Evolutionary conservation across 805 yeast genomes (phyloP), one percentile per base, ranked within the genome.

Genomic region (Priceomyces carsonii): DNA sequence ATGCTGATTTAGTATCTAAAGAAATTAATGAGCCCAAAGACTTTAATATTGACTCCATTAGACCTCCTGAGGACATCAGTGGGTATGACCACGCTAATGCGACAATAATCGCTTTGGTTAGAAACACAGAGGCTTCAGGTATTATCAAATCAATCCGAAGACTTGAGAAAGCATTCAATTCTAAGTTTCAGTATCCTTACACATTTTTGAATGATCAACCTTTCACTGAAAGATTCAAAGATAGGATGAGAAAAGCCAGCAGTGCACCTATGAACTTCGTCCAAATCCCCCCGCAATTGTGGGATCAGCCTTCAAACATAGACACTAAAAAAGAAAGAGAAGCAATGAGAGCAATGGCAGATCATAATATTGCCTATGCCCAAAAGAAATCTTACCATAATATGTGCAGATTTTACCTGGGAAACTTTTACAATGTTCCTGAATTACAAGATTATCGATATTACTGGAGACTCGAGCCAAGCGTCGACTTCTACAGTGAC

Each of bases 381-480:
- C 66, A 66, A 14, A 66, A 63, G 57, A 57, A 53, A 14, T 80
- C 89, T 0, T 86, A 86, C 49, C 95, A 85, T 50, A 82, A 84
- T 50, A 86, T 86, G 95, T 86, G 95, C 55, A 71, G 95, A 17
- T 86, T 81, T 58, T 84, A 85, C 55, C 78, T 83, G 32, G 78
- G 77, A 8, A 61, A 61, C 39, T 83, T 85, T 50, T 83, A 72
- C 53, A 70, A 82, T 32, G 75, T 82, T 42, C 85, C 85, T 8
- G 71, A 75, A 37, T 55, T 86, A 52, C 63, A 69, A 40, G 66
- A 84, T 39, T 82, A 71, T 60, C 73, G 69, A 47, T 86, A 81
- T 60, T 83, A 82, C 52, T 86, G 95, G 95, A 66, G 95, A 42
- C 67, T 86, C 31, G 95, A 86, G 58, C 95, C 95, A 6, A 64